Base-by-base conservation (phyloP, 1,284 basidiomycete genomes). In the Grifola frondosa region DNA sequence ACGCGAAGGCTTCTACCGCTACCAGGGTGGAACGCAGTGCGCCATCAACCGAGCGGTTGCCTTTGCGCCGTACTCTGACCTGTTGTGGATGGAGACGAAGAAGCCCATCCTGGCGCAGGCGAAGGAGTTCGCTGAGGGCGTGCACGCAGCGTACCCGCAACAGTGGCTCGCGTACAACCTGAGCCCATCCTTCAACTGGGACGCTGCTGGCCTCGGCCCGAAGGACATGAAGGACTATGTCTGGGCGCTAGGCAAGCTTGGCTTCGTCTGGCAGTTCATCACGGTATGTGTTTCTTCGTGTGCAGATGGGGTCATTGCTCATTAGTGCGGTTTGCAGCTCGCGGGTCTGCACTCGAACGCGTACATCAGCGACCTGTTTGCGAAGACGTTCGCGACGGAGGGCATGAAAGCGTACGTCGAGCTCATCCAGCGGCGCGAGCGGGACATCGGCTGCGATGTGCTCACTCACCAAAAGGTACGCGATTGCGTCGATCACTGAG, bases 31-130 rank as follows among this genome's bases (percentile, higher is more conserved):
- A 13, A 99, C 95, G 6, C 83, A 90, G 63, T 96, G 92, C 62
- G 95, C 94, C 16, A 80, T 99, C 64, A 88, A 91, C 71, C 91
- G 96, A 49, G 90, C 90, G 22, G 75, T 93, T 52, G 94, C 92
- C 25, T 99, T 93, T 61, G 93, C 93, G 17, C 94, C 92, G 2
- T 92, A 96, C 67, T 87, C 91, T 29, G 95, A 97, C 66, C 70
- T 94, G 41, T 63, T 95, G 52, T 94, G 93, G 93, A 96, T 97
- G 93, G 96, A 99, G 78, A 99, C 97, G 50, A 95, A 95, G 76
- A 88, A 81, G 61, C 96, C 96, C n/a, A 96, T 97, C 67, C 73
- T 96, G 37, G 70, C 84, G 1, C 96, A 99, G 70, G 97, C 96
- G 24, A 81, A 81, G 61, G 92, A 97, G 73, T 99, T 99, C 61